Conservation (phyloP, 495 filamentous ascomycete species). For the Neurospora pannonica region DNA sequence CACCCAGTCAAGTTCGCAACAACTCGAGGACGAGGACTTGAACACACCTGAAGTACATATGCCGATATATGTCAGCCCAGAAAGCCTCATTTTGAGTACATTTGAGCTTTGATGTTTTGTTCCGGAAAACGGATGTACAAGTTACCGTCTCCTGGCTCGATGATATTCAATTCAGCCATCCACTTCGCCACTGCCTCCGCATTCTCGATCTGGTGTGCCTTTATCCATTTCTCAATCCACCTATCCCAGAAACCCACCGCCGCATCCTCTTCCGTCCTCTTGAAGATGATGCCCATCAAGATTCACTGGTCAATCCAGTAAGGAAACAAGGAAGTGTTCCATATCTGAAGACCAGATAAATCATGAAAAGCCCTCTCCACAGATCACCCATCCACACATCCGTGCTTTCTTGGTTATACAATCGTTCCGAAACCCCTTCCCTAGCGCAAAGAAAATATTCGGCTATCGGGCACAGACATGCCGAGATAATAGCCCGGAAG, state of each 20-base stretch:
- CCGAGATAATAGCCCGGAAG: neutral
- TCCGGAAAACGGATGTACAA: no score
- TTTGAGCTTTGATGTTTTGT: no score
- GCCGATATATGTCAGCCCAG: no score
- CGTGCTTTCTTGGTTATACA: neutral
- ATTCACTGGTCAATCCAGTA: neutral
- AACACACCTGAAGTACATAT: no score
- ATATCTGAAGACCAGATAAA: neutral
- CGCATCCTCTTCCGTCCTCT: no score
- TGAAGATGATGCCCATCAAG: no score
- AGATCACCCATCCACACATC: no score
- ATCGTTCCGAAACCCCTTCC: neutral
- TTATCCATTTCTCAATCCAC: neutral
- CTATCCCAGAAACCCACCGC: neutral
- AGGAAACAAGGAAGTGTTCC: neutral
- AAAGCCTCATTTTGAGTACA: no score
- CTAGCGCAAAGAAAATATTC: neutral
- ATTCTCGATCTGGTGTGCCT: neutral
- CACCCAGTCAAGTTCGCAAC: neutral
- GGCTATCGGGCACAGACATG: neutral
- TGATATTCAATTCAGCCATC: no score
- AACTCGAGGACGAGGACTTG: no score
- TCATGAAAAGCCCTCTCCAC: neutral
- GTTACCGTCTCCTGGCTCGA: no score
- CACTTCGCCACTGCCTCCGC: neutral